Evolutionary conservation across 257 asterid genomes (phyloP).

Genomic region (Jacaranda copaia): DNA sequence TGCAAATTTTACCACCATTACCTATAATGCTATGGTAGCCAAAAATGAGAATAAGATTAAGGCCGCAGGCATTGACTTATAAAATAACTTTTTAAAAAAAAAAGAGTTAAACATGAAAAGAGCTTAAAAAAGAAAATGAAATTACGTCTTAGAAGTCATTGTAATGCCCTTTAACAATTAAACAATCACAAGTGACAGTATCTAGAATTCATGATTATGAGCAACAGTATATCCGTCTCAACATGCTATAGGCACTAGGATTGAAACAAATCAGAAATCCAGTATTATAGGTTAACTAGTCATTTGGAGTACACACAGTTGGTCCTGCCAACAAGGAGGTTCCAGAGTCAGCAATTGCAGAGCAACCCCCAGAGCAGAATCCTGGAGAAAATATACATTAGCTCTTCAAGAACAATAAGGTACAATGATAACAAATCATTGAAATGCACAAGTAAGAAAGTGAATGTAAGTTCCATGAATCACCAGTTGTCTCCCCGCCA

Average conservation of each 20-base stretch:
- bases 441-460: constrained; percentile 28
- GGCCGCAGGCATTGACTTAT: background rate
- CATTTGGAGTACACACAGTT: constrained; percentile 60
- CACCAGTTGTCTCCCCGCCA: constrained; percentile 82
- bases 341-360: constrained; percentile 96
- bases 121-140: no score
- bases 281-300: background rate
- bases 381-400: constrained; percentile 52
- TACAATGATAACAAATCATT: background rate
- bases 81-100: background rate
- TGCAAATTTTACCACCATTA: no score
- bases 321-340: constrained; percentile 96
- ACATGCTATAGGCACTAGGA: constrained; percentile 5
- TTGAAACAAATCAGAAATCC: background rate
- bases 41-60: background rate
- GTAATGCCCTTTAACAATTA: background rate
- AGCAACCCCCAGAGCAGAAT: constrained; percentile 76
- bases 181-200: background rate
- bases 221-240: constrained; percentile 5
- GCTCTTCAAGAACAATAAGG: constrained; percentile 10
- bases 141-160: background rate
- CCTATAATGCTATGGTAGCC: background rate
- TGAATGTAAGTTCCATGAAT: constrained; percentile 16
- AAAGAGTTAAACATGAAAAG: no score
- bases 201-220: background rate